Conservation (phyloP, 768 basidiomycete genomes). For the Pleurotus tuoliensis region DNA sequence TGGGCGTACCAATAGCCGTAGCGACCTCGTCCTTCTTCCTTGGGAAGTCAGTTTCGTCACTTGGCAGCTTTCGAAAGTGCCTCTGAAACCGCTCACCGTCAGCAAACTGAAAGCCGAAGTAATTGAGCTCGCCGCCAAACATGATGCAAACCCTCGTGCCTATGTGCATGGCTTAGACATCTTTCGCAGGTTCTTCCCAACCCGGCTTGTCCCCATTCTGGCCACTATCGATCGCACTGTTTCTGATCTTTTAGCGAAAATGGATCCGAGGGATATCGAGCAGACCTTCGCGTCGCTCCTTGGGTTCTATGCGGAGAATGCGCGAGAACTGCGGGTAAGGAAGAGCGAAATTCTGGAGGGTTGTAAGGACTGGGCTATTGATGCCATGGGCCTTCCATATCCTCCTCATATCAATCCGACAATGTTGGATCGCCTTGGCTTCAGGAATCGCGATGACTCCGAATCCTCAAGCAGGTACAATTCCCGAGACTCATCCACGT, state of each 20-base stretch:
- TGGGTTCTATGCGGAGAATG: slow-evolving; percentile 65
- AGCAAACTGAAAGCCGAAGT: slow-evolving; percentile 45
- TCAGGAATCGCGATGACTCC: slow-evolving; percentile 15
- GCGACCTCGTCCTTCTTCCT: slow-evolving; percentile 75
- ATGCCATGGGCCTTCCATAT: slow-evolving; percentile 45
- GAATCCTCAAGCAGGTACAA: no score
- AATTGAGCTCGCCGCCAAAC: slow-evolving; percentile 37
- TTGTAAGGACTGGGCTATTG: slow-evolving; percentile 56
- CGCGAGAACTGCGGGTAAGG: slow-evolving; percentile 41
- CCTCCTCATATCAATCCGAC: slow-evolving; percentile 48
- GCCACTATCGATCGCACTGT: slow-evolving; percentile 26
- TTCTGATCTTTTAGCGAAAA: slow-evolving; percentile 22
- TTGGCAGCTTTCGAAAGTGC: slow-evolving; percentile 59
- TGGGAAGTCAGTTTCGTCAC: slow-evolving; percentile 73
- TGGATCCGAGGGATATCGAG: slow-evolving; percentile 49
- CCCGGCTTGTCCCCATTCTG: slow-evolving; percentile 14
- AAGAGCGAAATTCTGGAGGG: slow-evolving; percentile 46
- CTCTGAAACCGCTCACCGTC: slow-evolving; percentile 57
- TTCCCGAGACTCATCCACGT: no score
- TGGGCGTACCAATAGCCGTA: slow-evolving; percentile 50
- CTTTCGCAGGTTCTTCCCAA: slow-evolving; percentile 11
- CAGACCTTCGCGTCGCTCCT: slow-evolving; percentile 64
- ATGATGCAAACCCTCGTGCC: slow-evolving; percentile 39
- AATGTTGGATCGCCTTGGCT: slow-evolving; percentile 42
- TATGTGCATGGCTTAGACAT: slow-evolving; percentile 15